These are phyloP conservation scores for Backusella tarrabulga DNA, from an alignment of 192 early-diverging fungal genomes.

Conservation along the genomic window DNA sequence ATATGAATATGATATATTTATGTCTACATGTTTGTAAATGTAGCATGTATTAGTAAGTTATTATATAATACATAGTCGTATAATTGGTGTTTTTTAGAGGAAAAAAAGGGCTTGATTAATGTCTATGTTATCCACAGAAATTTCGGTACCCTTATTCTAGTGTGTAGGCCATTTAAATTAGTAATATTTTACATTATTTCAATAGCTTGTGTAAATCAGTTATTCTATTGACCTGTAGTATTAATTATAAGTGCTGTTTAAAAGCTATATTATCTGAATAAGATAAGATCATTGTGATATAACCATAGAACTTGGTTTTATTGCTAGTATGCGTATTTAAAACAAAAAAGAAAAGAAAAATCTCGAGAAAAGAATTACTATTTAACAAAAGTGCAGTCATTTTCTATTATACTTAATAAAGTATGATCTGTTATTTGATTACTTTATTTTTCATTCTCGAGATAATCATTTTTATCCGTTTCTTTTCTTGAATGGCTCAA, in stretches of 20 bases:
- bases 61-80: no score
- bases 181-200: neutral
- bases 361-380: no score
- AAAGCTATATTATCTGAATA: neutral
- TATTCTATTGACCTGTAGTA: neutral
- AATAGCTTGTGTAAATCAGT: neutral
- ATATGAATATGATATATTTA: no score
- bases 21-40: no score
- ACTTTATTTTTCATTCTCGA: neutral
- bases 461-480: neutral
- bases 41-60: no score
- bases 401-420: neutral
- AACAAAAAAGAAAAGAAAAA: no score
- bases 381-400: no score
- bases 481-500: neutral
- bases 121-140: neutral
- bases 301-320: no score
- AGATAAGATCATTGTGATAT: no score
- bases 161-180: neutral
- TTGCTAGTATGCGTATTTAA: no score
- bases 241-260: neutral
- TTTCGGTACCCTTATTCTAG: neutral
- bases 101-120: neutral
- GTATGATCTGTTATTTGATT: neutral
- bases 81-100: neutral